Evolutionary conservation across 2,329 filamentous ascomycete species (phyloP), one percentile per base, ranked within the genome.

Genomic region (Thielaviopsis populi): DNA sequence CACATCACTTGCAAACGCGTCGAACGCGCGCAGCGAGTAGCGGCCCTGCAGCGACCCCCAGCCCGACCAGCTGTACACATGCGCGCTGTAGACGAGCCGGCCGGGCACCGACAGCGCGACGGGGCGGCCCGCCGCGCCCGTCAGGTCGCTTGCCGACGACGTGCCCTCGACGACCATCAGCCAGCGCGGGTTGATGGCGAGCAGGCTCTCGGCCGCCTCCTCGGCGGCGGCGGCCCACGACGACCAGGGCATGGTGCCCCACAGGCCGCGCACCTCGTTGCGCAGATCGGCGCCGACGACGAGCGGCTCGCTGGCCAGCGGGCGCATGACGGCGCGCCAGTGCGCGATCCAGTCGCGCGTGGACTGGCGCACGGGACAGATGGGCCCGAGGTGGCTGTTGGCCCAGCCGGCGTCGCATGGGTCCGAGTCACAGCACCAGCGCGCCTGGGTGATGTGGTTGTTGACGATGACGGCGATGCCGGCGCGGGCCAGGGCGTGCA

Each of bases 61-160:
- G 63, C 85, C 85, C 17, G 83, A 86, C 85, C 85, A 88, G 40
- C 78, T 76, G 71, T 88, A 87, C 24, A 87, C 83, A 71, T 88
- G 85, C 1, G 83, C 79, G 66, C 83, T 85, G 74, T 87, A 88
- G 40, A 88, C 84, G 30, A 87, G 76, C 27, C 78, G 76, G 68
- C 81, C 71, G 6, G 77, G 73, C 6, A 83, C 71, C 65, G 81
- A 78, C 56, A 87, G 78, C 58, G 73, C 71, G n/a, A 88, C 75
- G 1, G 84, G 84, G 15, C 83, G 78, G 17, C 72, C 70, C 2
- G 74, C 73, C 2, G 78, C 84, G 3, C 81, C 83, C 1, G 77
- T 77, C 40, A 87, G 75, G 72, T 87, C 83, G 72, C 87, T 87
- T 63, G 81, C 80, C 1, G 83, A 87, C 67, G 84, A 83, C 40